A percentile compares a stretch with the other conserved stretches of the same genome.
Conservation (phyloP, 768 basidiomycete species). For the Auriscalpium microsporum region DNA sequence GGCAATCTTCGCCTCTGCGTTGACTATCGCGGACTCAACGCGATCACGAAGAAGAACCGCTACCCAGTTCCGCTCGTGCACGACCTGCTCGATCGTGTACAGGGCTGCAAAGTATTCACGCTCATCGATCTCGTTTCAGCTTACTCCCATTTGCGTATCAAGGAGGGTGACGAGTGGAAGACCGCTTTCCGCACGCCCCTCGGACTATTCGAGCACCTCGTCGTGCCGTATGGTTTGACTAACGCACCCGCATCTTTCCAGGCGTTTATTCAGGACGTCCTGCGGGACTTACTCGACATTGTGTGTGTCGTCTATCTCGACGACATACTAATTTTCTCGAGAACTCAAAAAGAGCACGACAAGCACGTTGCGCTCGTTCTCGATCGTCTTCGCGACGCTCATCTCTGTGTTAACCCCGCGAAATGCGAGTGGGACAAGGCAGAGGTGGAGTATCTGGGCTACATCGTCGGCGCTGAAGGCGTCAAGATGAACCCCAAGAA, state of each 20-base stretch:
- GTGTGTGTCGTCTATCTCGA: constrained; percentile 20
- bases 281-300: neutral
- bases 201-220: constrained; percentile 32
- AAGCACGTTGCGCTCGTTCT: neutral
- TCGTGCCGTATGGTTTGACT: constrained; percentile 31
- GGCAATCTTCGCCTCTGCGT: constrained; percentile 18
- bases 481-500: constrained; percentile 33
- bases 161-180: constrained; percentile 35
- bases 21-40: constrained; percentile 24
- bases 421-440: constrained; percentile 16
- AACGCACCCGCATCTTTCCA: constrained; percentile 33
- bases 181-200: constrained; percentile 29
- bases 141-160: constrained; percentile 29
- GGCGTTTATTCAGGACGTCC: constrained; percentile 22
- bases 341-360: neutral
- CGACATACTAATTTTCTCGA: constrained; percentile 11
- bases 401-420: neutral
- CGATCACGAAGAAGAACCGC: constrained; percentile 24
- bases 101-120: constrained; percentile 18
- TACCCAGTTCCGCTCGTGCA: constrained; percentile 27
- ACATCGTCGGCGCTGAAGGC: constrained; percentile 20
- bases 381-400: neutral
- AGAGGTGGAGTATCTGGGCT: constrained; percentile 25
- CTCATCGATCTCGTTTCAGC: constrained; percentile 22
- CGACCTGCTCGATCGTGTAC: constrained; percentile 22